Evolutionary conservation across 257 asterid genomes (phyloP).

Genomic region (Apocynum venetum): DNA sequence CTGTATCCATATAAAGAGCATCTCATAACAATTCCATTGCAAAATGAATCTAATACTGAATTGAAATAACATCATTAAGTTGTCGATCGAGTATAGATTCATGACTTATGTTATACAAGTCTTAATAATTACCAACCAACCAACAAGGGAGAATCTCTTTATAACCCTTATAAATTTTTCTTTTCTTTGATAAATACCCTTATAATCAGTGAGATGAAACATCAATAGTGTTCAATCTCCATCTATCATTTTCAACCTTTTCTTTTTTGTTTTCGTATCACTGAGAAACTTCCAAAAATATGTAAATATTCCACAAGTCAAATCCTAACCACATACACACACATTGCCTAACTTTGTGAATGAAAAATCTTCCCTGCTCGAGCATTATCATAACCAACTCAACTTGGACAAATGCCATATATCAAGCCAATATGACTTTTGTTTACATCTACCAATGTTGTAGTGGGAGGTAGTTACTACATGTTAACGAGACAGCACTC

Average conservation of each 20-base stretch:
- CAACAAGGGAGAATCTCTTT: too few relatives aligned
- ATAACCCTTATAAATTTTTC: too few relatives aligned
- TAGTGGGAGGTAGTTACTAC: too few relatives aligned
- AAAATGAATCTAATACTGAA: background rate
- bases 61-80: background rate
- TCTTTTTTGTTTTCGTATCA: background rate
- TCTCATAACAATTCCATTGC: too few relatives aligned
- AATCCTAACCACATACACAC: background rate
- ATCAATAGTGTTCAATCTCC: background rate
- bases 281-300: background rate
- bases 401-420: too few relatives aligned
- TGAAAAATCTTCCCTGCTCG: constrained; percentile 15
- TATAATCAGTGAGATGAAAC: background rate
- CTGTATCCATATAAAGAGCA: background rate
- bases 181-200: too few relatives aligned
- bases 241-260: constrained; percentile 19
- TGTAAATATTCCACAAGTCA: background rate
- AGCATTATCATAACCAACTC: constrained; percentile 10
- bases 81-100: too few relatives aligned
- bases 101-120: too few relatives aligned
- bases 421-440: too few relatives aligned
- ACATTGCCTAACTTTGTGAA: background rate
- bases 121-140: too few relatives aligned
- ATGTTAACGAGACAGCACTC: too few relatives aligned
- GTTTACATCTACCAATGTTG: too few relatives aligned